phyloP scores from a whole-genome alignment of 371 early-diverging fungal genomes.

The Apophysomyces elegans region DNA sequence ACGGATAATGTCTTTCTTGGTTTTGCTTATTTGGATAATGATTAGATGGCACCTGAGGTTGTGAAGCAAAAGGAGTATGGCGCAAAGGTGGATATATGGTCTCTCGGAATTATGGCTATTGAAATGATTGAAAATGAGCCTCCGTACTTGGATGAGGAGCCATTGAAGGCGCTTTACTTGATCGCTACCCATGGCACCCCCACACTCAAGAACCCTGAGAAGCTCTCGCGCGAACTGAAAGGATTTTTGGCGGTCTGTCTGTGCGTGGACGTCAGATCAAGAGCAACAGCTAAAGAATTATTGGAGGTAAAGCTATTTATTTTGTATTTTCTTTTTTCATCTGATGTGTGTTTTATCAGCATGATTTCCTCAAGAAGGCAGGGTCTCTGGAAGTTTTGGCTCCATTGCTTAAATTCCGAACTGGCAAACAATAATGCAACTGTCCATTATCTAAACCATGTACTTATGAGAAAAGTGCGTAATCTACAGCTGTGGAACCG shows the following conservation, averaged over 20 bases:
- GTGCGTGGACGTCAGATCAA: slow-evolving; percentile 86
- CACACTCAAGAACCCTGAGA: slow-evolving; percentile 86
- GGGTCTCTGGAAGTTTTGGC: slow-evolving; percentile 56
- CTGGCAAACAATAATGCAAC: slow-evolving; percentile 24
- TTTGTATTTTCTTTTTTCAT: not conserved
- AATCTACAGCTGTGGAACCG: not conserved
- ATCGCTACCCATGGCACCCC: slow-evolving; percentile 98
- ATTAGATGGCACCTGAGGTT: slow-evolving; percentile 88
- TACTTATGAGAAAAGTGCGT: not conserved
- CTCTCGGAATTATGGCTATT: slow-evolving; percentile 93
- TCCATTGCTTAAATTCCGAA: slow-evolving; percentile 59
- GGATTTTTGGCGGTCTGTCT: slow-evolving; percentile 87
- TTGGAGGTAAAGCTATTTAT: slow-evolving; percentile 44
- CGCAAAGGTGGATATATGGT: slow-evolving; percentile 92
- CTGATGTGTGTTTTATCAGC: slow-evolving; percentile 28
- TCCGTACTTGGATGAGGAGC: slow-evolving; percentile 95
- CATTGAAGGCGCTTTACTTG: slow-evolving; percentile 92
- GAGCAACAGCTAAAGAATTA: slow-evolving; percentile 85
- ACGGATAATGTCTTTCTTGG: not conserved
- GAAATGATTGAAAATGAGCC: slow-evolving; percentile 98
- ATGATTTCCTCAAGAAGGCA: slow-evolving; percentile 75
- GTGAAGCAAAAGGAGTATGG: slow-evolving; percentile 92
- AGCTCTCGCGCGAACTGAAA: slow-evolving; percentile 80
- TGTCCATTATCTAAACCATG: not conserved
- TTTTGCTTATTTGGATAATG: not conserved